Evolutionary conservation across 306 rosid species (phyloP), one percentile per base, ranked within the genome.

Genomic region (Cercis canadensis): DNA sequence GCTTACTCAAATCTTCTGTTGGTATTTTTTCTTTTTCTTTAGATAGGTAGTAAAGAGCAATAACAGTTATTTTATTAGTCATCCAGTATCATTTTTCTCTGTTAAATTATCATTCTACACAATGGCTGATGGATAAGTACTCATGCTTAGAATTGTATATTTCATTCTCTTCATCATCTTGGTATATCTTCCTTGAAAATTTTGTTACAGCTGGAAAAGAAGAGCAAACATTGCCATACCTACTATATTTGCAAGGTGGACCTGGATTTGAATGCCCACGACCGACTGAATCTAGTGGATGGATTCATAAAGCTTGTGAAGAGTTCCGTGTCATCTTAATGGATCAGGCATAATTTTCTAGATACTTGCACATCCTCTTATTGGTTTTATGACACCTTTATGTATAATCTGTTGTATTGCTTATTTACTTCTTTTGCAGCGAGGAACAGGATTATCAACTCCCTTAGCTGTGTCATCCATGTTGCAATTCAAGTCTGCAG

Each of bases 361-460:
- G 69, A 59, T 51, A n/a, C 43, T 67, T 43, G 24, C 24, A 55
- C 45, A 29, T 56, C 41, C 34, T 75, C 13, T 47, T 61, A 63
- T 50, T 65, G 37, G 49, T 74, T 16, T 17, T 61, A 0, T 19
- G 51, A 33, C 29, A 37, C 47, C 31, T 15, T 41, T 40, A 9
- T 65, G 36, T 50, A 34, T 78, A 13, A 59, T 75, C 46, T 73
- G 50, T 69, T 79, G 37, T 46, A 64, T 71, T 65, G 13, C 72
- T 57, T 52, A 37, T 68, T 19, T 21, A 56, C 39, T 72, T 14
- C 73, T 50, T 71, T 76, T 87, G 81, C 90, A 94, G 98, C 90
- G 98, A 54, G 97, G 98, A 81, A 89, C 98, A 65, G 98, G 97
- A 69, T 89, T 90, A 82, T 94, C 98, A 7, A 94, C 95, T 81